Evolutionary conservation across 106 monocot species (phyloP), one percentile per base, ranked within the genome.

Genomic region (Phalaenopsis aphrodite): DNA sequence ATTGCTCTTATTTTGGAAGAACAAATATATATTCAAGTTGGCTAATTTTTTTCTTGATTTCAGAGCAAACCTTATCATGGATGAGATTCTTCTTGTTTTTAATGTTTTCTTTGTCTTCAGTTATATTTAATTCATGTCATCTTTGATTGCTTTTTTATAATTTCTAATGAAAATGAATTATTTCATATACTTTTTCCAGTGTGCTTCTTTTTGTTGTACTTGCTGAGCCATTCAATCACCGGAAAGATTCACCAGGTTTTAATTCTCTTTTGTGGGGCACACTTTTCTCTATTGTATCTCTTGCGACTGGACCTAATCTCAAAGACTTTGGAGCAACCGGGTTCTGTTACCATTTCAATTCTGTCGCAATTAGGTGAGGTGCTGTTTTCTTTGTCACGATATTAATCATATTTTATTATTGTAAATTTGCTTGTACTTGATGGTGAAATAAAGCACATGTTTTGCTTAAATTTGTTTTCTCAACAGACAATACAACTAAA

Each of bases 241-340:
- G 69, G 82, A 81, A 90, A 86, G 56, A 87, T 92, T 81, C 92
- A 90, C 18, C 91, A 98, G 78, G 77, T 79, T 79, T 85, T 94
- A 80, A 87, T 92, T 74, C 81, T 98, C 71, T 92, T 94, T 72
- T 98, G 97, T 85, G 94, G 88, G 78, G 84, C 79, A 76, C 97
- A 98, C 84, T 94, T 92, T 79, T 88, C 92, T 76, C 78, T 98
- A 10, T 47, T 94, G 68, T 98, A 98, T 56, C 88, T 98, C 45
- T 88, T 98, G 79, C 94, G 88, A 84, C 89, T 98, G 41, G 89
- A 92, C 82, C 73, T 98, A 61, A 77, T 98, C 79, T 89, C 94
- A 64, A 90, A 81, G 46, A 76, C 83, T 81, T 78, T 98, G 84
- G 89, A 90, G 80, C 78, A 79, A 18, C 81, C 84, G 77, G 87